phyloP scores from a whole-genome alignment of 805 yeast species.

The Saccharomycopsis sp. region DNA sequence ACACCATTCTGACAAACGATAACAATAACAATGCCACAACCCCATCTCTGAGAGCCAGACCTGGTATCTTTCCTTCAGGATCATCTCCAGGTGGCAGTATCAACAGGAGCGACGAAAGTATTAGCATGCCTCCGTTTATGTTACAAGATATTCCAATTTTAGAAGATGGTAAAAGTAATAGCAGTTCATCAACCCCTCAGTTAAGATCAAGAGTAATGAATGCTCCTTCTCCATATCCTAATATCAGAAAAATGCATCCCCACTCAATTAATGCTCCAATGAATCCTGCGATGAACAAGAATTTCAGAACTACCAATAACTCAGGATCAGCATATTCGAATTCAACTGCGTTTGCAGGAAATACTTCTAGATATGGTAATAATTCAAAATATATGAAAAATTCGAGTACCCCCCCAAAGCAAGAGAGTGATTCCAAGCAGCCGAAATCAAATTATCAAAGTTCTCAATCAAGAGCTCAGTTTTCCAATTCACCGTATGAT shows the following conservation, averaged over 20 bases:
- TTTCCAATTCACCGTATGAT: no score
- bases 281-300: neutral
- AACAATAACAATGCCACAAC: no score
- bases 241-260: neutral
- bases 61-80: no score
- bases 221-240: conserved; percentile 3
- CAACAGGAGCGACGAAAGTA: conserved; percentile 3
- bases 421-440: no score
- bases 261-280: no score
- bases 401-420: no score
- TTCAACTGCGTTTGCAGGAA: neutral
- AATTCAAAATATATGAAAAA: neutral
- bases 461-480: no score
- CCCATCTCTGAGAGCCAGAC: no score
- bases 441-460: no score
- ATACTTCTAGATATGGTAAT: neutral
- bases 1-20: no score
- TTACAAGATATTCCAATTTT: conserved; percentile 4
- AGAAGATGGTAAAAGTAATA: neutral
- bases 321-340: neutral
- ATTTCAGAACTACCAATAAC: neutral
- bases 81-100: no score
- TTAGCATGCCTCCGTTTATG: conserved; percentile 6
- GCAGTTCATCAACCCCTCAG: neutral
- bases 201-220: neutral